Evolutionary conservation across 2,329 filamentous ascomycete species (phyloP).

Genomic region (Phaeosphaeriaceae sp.): DNA sequence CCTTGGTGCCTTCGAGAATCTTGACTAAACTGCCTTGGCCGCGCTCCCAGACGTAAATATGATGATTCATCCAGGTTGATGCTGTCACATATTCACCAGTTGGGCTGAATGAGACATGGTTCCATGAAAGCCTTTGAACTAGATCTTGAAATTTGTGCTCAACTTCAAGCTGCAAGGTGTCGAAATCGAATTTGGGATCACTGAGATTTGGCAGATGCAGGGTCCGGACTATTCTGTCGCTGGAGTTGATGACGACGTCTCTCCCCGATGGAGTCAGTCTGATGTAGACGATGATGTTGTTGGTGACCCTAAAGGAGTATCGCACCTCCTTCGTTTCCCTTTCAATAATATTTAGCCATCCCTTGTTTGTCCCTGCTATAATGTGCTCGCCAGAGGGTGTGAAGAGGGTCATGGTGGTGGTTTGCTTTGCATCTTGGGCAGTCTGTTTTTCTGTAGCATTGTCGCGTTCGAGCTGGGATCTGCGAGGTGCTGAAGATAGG

Average conservation of each 20-base stretch:
- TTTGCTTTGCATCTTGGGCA: constrained; percentile 91
- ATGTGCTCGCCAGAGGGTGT: constrained; percentile 86
- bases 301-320: constrained; percentile 87
- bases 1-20: constrained; percentile 94
- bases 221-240: constrained; percentile 93
- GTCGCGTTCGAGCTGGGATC: constrained; percentile 72
- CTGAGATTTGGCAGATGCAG: constrained; percentile 81
- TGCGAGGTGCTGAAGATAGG: constrained; percentile 81
- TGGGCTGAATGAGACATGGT: constrained; percentile 92
- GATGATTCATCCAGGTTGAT: constrained; percentile 97
- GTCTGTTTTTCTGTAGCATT: constrained; percentile 81
- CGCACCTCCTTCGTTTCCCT: constrained; percentile 80
- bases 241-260: constrained; percentile 88
- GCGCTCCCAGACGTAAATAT: constrained; percentile 98
- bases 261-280: constrained; percentile 84
- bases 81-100: constrained; percentile 96
- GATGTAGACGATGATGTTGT: constrained; percentile 85
- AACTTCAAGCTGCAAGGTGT: constrained; percentile 86
- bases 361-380: constrained; percentile 90
- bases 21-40: constrained; percentile 92
- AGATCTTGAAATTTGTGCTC: constrained; percentile 99
- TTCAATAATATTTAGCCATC: constrained; percentile 94
- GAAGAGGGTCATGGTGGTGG: constrained; percentile 91
- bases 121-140: constrained; percentile 94
- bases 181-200: constrained; percentile 71